Conservation (phyloP, 2,329 filamentous ascomycete species). For the Plectosphaerella cucumerina region DNA sequence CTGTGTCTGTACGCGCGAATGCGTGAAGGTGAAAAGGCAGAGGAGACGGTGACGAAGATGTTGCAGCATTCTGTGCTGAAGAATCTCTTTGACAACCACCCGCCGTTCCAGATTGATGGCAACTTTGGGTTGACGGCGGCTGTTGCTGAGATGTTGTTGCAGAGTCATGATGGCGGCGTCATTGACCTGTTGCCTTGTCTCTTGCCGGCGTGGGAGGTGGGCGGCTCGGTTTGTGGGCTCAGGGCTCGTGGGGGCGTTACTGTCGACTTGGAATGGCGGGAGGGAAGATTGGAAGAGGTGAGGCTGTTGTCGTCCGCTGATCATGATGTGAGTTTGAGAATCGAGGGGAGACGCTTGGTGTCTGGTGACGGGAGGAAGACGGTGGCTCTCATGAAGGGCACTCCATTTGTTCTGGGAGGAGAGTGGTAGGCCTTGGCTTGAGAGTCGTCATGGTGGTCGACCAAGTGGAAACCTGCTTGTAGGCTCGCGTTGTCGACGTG, state of each 20-base stretch:
- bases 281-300: neutral
- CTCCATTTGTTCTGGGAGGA: neutral
- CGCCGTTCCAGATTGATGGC: constrained; percentile 41
- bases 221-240: neutral
- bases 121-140: constrained; percentile 41
- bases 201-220: constrained; percentile 1
- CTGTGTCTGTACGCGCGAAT: constrained; percentile 31
- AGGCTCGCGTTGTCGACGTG: too few species aligned
- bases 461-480: too few species aligned
- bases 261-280: neutral
- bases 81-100: constrained; percentile 31
- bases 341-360: neutral
- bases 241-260: neutral
- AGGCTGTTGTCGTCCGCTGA: neutral
- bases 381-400: neutral
- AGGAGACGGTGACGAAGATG: constrained; percentile 27
- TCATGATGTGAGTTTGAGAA: neutral
- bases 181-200: constrained; percentile 14
- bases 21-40: constrained; percentile 27
- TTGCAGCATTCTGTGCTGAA: constrained; percentile 30
- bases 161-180: constrained; percentile 22
- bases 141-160: constrained; percentile 38
- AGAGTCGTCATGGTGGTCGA: too few species aligned
- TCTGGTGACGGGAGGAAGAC: neutral
- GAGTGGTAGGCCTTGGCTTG: neutral